Evolutionary conservation across 805 yeast genomes (phyloP), one percentile per base, ranked within the genome.

Genomic region (Teunomyces cretensis): DNA sequence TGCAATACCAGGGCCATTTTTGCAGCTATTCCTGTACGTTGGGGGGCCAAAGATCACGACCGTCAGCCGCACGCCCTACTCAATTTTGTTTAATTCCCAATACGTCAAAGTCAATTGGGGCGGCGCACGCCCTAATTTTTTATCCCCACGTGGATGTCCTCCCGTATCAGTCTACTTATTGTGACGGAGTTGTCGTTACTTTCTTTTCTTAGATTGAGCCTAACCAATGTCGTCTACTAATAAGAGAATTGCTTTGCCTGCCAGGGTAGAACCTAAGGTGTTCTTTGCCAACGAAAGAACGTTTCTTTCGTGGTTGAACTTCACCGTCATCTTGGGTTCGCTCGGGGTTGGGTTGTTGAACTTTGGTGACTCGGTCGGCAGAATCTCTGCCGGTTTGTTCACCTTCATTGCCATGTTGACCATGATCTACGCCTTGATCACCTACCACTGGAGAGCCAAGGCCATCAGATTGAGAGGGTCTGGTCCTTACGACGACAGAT

Each of bases 221-320:
- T 11, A 32, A 12, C 32, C 19, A 32, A 67, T 67, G 70, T 64
- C 70, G 46, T 61, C 74, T 30, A 51, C 65, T 39, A 66, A 57
- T 48, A 94, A 94, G 70, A 85, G 98, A 72, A 94, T 94, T 55
- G 98, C 99, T 3, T 77, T 94, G 45, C 99, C 99, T 40, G 95
- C 97, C 14, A 80, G 99, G 52, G 97, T 94, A 16, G 99, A 94
- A 71, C 99, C 99, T 54, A 94, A 94, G 70, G 99, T 94, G 22
- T 94, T 95, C 74, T 94, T 94, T 62, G 99, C 99, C 62, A 94
- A 94, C 64, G 99, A 94, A 72, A 88, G 99, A 76, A 94, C 99
- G 1, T 94, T 94, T 64, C 78, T 94, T 48, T 92, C 98, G 40
- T 94, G 99, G 99, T 80, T 94, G 60, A 95, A 95, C 69, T 94